Percentiles rank a stretch among this genome's conserved stretches.
Evolutionary conservation across 1,139 yeast species (phyloP).

Genomic region (Geotrichum citri-aurantii): DNA sequence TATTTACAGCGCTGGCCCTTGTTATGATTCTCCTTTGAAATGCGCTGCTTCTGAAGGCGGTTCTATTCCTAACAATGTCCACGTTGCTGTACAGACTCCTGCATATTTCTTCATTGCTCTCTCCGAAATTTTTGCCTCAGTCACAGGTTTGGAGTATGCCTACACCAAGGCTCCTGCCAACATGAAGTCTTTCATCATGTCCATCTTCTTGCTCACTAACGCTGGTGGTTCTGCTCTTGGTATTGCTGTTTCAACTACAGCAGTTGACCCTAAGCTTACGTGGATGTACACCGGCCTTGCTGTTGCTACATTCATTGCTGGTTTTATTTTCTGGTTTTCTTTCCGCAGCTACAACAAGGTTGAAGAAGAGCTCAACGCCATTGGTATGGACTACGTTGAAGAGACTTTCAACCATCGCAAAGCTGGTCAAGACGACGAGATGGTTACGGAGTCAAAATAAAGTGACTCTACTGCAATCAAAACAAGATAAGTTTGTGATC

Average conservation of each 20-base stretch:
- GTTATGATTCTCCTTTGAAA: constrained; percentile 55
- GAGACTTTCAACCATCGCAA: constrained; percentile 23
- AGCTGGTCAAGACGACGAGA: background rate
- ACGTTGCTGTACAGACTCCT: constrained; percentile 59
- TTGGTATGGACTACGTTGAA: constrained; percentile 41
- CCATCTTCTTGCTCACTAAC: constrained; percentile 54
- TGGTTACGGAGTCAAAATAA: background rate
- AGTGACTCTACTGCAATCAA: background rate
- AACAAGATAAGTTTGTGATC: background rate
- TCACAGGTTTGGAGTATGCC: constrained; percentile 65
- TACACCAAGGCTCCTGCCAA: constrained; percentile 62
- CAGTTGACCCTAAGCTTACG: constrained; percentile 60
- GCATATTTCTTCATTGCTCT: constrained; percentile 58
- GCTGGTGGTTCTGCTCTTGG: constrained; percentile 70
- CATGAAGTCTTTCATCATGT: constrained; percentile 64
- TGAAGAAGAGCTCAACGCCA: constrained; percentile 57
- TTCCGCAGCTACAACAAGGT: constrained; percentile 52
- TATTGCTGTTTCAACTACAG: constrained; percentile 61
- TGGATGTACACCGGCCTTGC: constrained; percentile 66
- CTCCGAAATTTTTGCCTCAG: constrained; percentile 59
- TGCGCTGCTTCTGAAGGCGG: constrained; percentile 37
- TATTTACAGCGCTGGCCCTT: constrained; percentile 70
- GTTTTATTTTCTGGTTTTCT: constrained; percentile 54
- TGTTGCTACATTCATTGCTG: constrained; percentile 53
- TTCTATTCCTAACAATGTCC: constrained; percentile 46